Percentiles rank a stretch among this genome's conserved stretches.
These are phyloP conservation scores for Pythium rishiriense DNA, from an alignment of 352 stramenopile genomes.

Conservation along the genomic window DNA sequence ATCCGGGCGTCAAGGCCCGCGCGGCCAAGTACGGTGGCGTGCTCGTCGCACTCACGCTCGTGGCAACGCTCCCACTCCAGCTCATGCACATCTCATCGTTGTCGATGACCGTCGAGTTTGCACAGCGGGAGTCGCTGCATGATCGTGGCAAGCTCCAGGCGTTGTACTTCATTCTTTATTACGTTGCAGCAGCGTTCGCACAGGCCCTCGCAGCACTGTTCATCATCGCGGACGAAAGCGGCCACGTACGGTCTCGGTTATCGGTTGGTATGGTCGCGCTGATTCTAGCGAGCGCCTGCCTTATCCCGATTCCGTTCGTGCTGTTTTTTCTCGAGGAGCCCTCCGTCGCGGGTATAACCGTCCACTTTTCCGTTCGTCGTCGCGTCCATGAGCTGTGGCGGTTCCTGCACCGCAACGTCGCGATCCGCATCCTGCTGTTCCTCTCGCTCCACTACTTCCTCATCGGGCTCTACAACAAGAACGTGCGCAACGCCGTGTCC, in stretches of 20 bases:
- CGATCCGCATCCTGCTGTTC: constrained; percentile 54
- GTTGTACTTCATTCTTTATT: constrained; percentile 19
- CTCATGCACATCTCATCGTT: constrained; percentile 23
- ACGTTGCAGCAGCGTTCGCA: background rate
- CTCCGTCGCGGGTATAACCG: background rate
- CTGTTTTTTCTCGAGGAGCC: constrained; percentile 41
- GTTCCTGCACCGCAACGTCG: constrained; percentile 55
- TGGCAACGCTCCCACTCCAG: constrained; percentile 28
- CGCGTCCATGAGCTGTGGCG: constrained; percentile 46
- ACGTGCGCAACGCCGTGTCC: constrained; percentile 1
- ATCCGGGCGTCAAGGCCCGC: background rate
- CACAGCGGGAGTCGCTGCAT: constrained; percentile 22
- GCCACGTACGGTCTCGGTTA: constrained; percentile 19
- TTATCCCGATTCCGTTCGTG: constrained; percentile 37
- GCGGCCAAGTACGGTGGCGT: constrained; percentile 7
- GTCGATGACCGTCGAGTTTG: constrained; percentile 31
- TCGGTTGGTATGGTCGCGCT: constrained; percentile 26
- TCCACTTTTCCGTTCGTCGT: constrained; percentile 26
- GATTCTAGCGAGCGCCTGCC: constrained; percentile 24
- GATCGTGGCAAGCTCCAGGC: constrained; percentile 26
- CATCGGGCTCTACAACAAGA: constrained; percentile 8
- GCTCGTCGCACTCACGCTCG: constrained; percentile 30
- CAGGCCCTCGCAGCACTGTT: constrained; percentile 2
- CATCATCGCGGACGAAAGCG: constrained; percentile 11
- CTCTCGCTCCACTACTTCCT: constrained; percentile 42